Base-by-base conservation (phyloP, 2,329 filamentous ascomycete genomes). In the Emergomyces pasteurianus region DNA sequence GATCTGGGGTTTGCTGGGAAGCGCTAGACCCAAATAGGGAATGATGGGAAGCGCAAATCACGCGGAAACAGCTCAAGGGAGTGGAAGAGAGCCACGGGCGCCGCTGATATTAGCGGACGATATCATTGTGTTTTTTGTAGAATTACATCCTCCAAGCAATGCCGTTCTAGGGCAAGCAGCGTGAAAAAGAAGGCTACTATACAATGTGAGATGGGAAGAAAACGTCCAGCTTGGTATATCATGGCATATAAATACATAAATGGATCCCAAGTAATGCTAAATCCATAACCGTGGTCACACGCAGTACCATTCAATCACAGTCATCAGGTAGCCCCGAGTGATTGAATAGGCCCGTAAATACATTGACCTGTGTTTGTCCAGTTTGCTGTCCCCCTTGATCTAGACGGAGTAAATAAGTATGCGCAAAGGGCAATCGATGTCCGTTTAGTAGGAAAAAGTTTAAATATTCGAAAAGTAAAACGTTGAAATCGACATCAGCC, bases 401-500 rank as follows among this genome's bases (percentile, higher is more conserved):
- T 12, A 47, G 46, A 47, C 26, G 21, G 46, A 26, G 23, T 47
- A 47, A 47, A 47, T 47, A 26, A n/a, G 28, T 6, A 38, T 18
- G 10, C 52, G 7, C n/a, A 16, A 38, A 21, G 18, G 52, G n/a
- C 5, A 21, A 23, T 55, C 18, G 4, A 40, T 3, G 31, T 40
- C 21, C 49, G 18, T 23, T 40, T 12, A 7, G 12, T 26, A 40
- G n/a, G 8, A 23, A 10, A 34, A 55, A 36, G n/a, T 38, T 7
- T 21, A 53, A 12, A 36, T 2, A 38, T 26, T 54, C 31, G 38
- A 57, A 47, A 61, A 69, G 58, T 21, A 42, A n/a, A 49, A 36
- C 10, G n/a, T 14, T 23, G 16, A 49, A 46, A 36, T 16, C 40
- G n/a, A 47, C 42, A 49, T 58, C 67, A 87, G 75, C 85, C 84